Evolutionary conservation across 164 flowering plant genomes (phyloP), one percentile per base, ranked within the genome.

Genomic region (Saururus chinensis): DNA sequence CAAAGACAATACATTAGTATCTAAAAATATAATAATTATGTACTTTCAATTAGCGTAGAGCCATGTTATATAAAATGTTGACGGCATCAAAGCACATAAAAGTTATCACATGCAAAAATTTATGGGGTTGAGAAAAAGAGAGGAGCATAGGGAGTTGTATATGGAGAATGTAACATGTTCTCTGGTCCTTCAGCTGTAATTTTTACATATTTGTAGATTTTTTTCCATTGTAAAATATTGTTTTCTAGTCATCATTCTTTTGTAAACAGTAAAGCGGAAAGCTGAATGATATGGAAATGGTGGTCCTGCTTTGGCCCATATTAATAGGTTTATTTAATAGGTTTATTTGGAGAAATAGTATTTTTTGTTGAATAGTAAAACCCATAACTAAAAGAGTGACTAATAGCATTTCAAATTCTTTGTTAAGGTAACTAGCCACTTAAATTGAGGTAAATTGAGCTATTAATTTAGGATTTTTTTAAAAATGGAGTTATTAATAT

Each of bases 1-100:
- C 64, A 42, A 57, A 66, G 19, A 62, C 59, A 42, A 64, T n/a
- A 42, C 61, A 6, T 25, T 57, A 57, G 55, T 19, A 23, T 40
- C 51, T 51, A 9, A 30, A 8, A 21, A 11, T 17, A 6, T 6
- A 17, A 16, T 12, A 30, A 19, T 51, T 61, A 19, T 10, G 8
- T 16, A 12, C 41, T 30, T 51, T 37, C 7, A 13, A 12, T 16
- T 9, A 19, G 16, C 42, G n/a, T n/a, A 20, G 14, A 42, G 17
- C 6, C 14, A 45, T 17, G 2, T 12, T 45, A 45, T 12, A 45
- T 1, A 45, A 45, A 45, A 45, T 45, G 49, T 45, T 17, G 17
- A 45, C 17, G 17, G 49, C 49, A 45, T 0, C 49, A 45, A 45
- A 12, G 2, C 14, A 12, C 49, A 12, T 12, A 45, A 45, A 12